Percentiles rank a stretch among this genome's conserved stretches.
Evolutionary conservation across 2,329 filamentous ascomycete species (phyloP).

Genomic region (Diaporthe citrichinensis): DNA sequence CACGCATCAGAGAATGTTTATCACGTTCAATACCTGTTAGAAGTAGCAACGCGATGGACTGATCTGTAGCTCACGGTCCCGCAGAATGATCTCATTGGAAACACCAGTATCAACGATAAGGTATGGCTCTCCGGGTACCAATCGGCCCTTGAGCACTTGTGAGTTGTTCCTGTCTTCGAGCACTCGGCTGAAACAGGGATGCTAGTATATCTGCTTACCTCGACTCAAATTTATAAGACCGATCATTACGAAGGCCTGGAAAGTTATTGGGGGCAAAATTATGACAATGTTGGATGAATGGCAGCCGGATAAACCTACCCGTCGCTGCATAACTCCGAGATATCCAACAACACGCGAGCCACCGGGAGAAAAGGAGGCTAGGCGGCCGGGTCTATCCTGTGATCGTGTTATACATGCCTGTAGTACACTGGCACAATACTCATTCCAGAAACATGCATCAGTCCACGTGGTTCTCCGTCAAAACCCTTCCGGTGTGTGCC

Average conservation of each 20-base stretch:
- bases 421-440: neutral
- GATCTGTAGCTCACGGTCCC: neutral
- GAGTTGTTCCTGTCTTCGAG: neutral
- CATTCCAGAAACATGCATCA: neutral
- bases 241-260: neutral
- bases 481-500: neutral
- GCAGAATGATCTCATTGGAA: neutral
- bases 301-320: neutral
- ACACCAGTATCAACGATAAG: neutral
- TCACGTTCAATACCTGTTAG: neutral
- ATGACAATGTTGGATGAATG: neutral
- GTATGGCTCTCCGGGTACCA: neutral
- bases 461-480: neutral
- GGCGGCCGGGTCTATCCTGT: rapidly evolving
- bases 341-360: neutral
- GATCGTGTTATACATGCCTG: neutral
- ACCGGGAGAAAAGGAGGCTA: neutral
- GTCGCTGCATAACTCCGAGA: neutral
- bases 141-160: neutral
- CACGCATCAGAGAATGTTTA: neutral
- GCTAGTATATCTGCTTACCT: neutral
- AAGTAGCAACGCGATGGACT: neutral
- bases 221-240: neutral
- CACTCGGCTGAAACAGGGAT: neutral
- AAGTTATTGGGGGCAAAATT: neutral